These are phyloP conservation scores for Omphalotus olearius DNA, from an alignment of 1,284 basidiomycete genomes.

Conservation along the genomic window DNA sequence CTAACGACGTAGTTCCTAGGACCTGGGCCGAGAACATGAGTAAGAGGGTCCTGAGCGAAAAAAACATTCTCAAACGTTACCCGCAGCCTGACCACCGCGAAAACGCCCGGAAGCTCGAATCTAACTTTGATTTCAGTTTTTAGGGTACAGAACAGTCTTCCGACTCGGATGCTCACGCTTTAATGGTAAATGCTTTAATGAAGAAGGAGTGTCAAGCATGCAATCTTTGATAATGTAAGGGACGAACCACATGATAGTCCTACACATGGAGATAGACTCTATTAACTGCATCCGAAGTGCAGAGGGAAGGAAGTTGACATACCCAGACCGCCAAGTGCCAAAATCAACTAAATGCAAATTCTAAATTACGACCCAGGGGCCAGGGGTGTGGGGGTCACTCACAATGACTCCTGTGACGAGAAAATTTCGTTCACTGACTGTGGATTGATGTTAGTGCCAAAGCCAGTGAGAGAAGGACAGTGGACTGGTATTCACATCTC, in stretches of 20 bases:
- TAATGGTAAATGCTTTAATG: constrained; percentile 37
- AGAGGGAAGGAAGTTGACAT: constrained; percentile 14
- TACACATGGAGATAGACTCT: constrained; percentile 11
- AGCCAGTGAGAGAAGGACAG: neutral
- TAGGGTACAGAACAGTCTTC: neutral
- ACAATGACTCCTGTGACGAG: constrained; percentile 53
- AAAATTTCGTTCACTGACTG: constrained; percentile 60
- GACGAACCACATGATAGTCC: constrained; percentile 31
- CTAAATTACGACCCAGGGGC: constrained; percentile 3
- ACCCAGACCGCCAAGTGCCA: constrained; percentile 48
- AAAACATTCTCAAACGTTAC: constrained; percentile 16
- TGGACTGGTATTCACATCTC: constrained; percentile 47
- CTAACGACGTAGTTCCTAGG: constrained; percentile 39
- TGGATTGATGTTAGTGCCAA: neutral
- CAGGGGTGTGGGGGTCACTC: constrained; percentile 22
- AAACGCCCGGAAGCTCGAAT: constrained; percentile 32
- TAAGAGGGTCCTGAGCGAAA: neutral
- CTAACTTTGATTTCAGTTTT: constrained; percentile 16
- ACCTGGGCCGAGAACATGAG: constrained; percentile 23
- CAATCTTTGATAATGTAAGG: neutral
- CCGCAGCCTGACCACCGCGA: constrained; percentile 29
- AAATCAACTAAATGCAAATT: constrained; percentile 31
- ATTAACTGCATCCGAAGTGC: neutral
- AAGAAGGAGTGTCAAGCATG: constrained; percentile 5
- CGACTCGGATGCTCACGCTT: constrained; percentile 33